phyloP scores from a whole-genome alignment of 2,329 filamentous ascomycete species.

The Monosporascus sp. region DNA sequence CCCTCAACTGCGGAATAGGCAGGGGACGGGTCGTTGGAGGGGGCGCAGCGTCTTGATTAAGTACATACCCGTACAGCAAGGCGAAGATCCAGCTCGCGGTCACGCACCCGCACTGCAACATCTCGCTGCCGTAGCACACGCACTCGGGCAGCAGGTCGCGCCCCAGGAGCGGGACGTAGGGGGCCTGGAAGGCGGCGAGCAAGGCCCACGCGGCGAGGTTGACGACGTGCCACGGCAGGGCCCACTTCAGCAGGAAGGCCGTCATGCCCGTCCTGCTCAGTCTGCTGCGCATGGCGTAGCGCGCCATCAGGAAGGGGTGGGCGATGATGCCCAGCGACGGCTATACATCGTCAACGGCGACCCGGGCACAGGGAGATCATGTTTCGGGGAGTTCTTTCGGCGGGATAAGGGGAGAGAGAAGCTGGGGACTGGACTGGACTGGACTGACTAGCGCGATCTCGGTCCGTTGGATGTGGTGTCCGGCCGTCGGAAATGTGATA shows the following conservation, averaged over 20 bases:
- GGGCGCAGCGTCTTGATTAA: background rate
- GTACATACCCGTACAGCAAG: background rate
- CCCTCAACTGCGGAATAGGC: background rate
- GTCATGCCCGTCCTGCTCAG: background rate
- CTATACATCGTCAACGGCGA: background rate
- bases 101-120: conserved; percentile 2
- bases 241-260: background rate
- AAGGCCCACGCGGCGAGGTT: background rate
- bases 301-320: background rate
- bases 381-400: background rate
- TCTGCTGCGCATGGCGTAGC: background rate
- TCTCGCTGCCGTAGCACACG: conserved; percentile 1
- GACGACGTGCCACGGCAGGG: background rate
- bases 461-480: background rate
- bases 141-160: background rate
- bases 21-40: background rate
- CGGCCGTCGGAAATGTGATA: background rate
- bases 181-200: background rate
- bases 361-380: background rate
- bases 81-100: conserved; percentile 2
- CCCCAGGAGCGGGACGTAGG: background rate
- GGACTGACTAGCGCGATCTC: background rate
- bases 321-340: background rate
- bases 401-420: background rate
- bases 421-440: background rate